These are phyloP conservation scores for Phyllosticta paracitricarpa DNA, from an alignment of 2,329 filamentous ascomycete genomes.

Conservation along the genomic window DNA sequence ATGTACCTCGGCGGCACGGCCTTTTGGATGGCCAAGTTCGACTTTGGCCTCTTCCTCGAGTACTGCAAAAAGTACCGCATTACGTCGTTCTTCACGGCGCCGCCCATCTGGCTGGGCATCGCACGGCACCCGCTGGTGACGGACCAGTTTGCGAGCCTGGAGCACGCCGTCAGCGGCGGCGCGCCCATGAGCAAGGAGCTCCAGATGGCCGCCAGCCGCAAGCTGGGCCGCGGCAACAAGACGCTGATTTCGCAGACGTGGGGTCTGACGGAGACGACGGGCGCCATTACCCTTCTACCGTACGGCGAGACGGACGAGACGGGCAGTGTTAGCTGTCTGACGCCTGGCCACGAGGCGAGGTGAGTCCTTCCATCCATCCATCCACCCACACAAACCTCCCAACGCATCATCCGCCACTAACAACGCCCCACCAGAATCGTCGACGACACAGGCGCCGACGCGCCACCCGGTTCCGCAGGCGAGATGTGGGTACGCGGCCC, in stretches of 20 bases:
- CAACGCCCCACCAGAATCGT: constrained; percentile 26
- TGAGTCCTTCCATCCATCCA: background rate
- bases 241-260: constrained; percentile 44
- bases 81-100: constrained; percentile 49
- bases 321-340: constrained; percentile 37
- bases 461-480: constrained; percentile 21
- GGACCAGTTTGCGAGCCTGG: constrained; percentile 40
- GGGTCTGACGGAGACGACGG: constrained; percentile 47
- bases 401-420: background rate
- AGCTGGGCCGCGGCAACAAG: constrained; percentile 32
- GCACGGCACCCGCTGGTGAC: constrained; percentile 46
- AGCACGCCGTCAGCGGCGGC: constrained; percentile 42
- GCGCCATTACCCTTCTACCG: constrained; percentile 26
- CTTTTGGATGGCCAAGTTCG: constrained; percentile 56
- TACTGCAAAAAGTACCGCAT: constrained; percentile 42
- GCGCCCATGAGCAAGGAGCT: constrained; percentile 48
- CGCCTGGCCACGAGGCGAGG: constrained; percentile 26
- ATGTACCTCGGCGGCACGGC: constrained; percentile 32
- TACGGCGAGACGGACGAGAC: constrained; percentile 16
- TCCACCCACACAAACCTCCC: background rate
- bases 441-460: constrained; percentile 24
- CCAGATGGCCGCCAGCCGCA: constrained; percentile 38
- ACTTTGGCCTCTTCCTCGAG: constrained; percentile 45
- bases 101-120: constrained; percentile 51
- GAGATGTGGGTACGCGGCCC: constrained; percentile 28